Evolutionary conservation across 371 early-diverging fungal species (phyloP).

Genomic region (Rhizopus stolonifer): DNA sequence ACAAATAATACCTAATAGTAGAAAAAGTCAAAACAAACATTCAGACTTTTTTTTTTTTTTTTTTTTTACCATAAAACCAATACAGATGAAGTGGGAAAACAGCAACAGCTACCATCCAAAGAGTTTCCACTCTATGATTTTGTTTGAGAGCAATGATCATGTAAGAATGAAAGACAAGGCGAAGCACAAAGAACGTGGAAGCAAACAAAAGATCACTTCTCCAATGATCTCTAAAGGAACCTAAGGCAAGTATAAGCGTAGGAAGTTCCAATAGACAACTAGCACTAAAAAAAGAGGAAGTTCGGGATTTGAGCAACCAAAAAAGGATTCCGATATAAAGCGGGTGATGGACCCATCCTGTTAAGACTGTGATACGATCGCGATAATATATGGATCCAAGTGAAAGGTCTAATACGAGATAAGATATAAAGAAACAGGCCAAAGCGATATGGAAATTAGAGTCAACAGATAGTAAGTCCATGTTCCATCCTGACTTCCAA

Average conservation of each 20-base stretch:
- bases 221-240: conserved; percentile 26
- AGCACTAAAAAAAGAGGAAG: conserved; percentile 30
- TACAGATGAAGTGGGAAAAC: conserved; percentile 43
- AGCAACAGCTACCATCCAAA: conserved; percentile 20
- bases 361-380: conserved; percentile 44
- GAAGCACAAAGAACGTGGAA: conserved; percentile 28
- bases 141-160: conserved; percentile 31
- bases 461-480: conserved; percentile 12
- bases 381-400: conserved; percentile 50
- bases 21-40: too few relatives aligned
- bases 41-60: not conserved
- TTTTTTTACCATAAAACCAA: conserved; percentile 45
- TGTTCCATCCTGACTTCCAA: conserved; percentile 33
- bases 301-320: conserved; percentile 26
- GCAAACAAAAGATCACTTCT: conserved; percentile 44
- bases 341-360: conserved; percentile 58
- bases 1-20: not conserved
- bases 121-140: conserved; percentile 14
- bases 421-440: conserved; percentile 40
- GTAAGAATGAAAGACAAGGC: conserved; percentile 44
- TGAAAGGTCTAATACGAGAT: conserved; percentile 41
- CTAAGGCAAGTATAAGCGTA: conserved; percentile 38
- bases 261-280: conserved; percentile 42
- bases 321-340: conserved; percentile 37
- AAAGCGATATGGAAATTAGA: conserved; percentile 15